These are phyloP conservation scores for Oropetium thomaeum DNA, from an alignment of 176 grass and related monocot genomes.

Conservation along the genomic window DNA sequence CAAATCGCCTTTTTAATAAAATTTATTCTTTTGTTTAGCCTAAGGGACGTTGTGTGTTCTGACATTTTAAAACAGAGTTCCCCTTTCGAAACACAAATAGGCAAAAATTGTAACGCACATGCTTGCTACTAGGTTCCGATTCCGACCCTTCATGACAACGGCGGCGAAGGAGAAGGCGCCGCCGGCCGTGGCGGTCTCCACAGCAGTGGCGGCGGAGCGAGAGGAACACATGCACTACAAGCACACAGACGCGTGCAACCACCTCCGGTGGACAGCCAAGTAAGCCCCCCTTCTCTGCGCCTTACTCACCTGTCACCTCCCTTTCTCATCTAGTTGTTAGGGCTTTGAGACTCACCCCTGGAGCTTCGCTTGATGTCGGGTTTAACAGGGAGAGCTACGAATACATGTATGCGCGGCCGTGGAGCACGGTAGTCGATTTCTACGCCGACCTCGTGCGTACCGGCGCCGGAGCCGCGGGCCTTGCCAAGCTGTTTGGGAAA, in stretches of 20 bases:
- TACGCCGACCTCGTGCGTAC: conserved; percentile 57
- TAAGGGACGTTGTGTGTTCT: too few species aligned
- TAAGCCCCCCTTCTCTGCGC: not conserved
- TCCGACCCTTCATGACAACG: conserved; percentile 48
- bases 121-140: conserved; percentile 42
- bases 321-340: conserved; percentile 24
- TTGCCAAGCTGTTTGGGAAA: conserved; percentile 50
- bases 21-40: not conserved
- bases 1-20: not conserved
- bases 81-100: too few species aligned
- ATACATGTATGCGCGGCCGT: conserved; percentile 69
- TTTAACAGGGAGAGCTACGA: conserved; percentile 69
- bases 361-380: not conserved
- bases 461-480: conserved; percentile 42
- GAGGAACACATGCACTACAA: conserved; percentile 64
- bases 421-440: conserved; percentile 74
- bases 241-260: conserved; percentile 67
- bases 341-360: not conserved
- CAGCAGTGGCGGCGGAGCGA: conserved; percentile 42
- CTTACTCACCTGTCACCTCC: not conserved
- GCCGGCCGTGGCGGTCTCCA: conserved; percentile 24
- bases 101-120: too few species aligned
- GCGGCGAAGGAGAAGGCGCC: conserved; percentile 30
- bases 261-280: conserved; percentile 73
- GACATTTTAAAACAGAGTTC: too few species aligned